Base-by-base conservation (phyloP, 208 protist genomes). In the Naegleria fowleri region DNA sequence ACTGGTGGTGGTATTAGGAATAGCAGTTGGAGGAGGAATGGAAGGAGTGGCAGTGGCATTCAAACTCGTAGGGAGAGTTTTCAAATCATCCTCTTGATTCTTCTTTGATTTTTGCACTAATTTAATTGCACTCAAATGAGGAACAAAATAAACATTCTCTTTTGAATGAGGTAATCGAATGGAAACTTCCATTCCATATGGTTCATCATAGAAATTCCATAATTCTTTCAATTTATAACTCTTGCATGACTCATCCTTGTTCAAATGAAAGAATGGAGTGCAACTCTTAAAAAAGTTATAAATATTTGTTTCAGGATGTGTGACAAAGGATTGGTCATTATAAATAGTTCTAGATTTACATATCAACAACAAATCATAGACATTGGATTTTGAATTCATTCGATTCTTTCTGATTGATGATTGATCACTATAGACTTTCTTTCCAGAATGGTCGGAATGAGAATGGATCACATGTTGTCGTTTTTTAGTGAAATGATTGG, bases 201-300 rank as follows among this genome's bases (percentile, higher is more conserved):
- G 85, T 88, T 88, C 41, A 58, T 88, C 85, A 88, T 88, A 88
- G 58, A 88, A 88, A 39, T 38, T 88, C 85, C 85, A 88, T 58
- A 88, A 58, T 39, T 88, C 41, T 88, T 33, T 58, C 33, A 88
- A 88, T 25, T 52, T 33, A 88, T 88, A 88, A 36, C n/a, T 79
- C 19, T 36, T 79, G 5, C 7, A 29, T 79, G n/a, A 36, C n/a
- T 29, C 29, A 79, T 36, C 5, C 2, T 33, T 25, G n/a, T 9
- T 79, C 29, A 1, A 36, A 36, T 79, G 19, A 48, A 48, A 48
- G 43, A 7, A 48, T 36, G 67, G 67, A 15, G 67, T 79, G 9
- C 19, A 19, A 79, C n/a, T 19, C n/a, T 79, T 79, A 79, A 79
- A 79, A 36, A 79, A 79, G 29, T n/a, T 79, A 36, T 79, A 79